Evolutionary conservation across 441 rosid genomes (phyloP).

Genomic region (Erodium trifolium): DNA sequence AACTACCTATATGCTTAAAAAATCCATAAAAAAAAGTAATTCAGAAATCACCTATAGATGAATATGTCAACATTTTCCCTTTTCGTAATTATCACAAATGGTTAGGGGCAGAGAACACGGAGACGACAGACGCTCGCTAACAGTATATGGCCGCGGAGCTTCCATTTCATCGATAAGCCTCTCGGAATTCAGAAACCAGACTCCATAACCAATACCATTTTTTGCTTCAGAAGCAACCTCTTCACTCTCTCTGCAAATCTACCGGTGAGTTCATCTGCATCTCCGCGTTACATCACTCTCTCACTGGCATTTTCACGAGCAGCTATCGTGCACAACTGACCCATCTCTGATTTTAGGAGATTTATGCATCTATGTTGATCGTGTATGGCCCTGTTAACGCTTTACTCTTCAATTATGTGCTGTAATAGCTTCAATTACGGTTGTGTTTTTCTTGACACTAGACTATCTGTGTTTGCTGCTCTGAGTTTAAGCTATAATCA

Average conservation of each 20-base stretch:
- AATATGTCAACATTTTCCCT: no score
- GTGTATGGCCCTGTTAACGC: slow-evolving; percentile 40
- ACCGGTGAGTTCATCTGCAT: background rate
- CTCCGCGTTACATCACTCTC: background rate
- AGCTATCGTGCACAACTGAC: background rate
- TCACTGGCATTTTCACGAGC: background rate
- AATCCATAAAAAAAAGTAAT: no score
- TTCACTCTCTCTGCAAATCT: background rate
- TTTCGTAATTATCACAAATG: no score
- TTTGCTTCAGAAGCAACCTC: background rate
- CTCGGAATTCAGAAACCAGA: background rate
- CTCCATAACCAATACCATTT: background rate
- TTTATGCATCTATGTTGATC: background rate
- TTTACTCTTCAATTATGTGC: slow-evolving; percentile 36
- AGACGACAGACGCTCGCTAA: no score
- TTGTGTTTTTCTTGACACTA: slow-evolving; percentile 24
- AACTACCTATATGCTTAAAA: no score
- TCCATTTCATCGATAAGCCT: slow-evolving; percentile 6
- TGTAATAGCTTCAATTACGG: slow-evolving; percentile 31
- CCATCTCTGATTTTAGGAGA: background rate
- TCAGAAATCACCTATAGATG: no score
- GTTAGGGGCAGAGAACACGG: no score
- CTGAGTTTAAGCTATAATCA: slow-evolving; percentile 20
- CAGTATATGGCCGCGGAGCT: slow-evolving; percentile 13
- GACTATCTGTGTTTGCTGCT: slow-evolving; percentile 17